Evolutionary conservation across 2,329 filamentous ascomycete species (phyloP).

Genomic region (Coniochaeta ligniaria): DNA sequence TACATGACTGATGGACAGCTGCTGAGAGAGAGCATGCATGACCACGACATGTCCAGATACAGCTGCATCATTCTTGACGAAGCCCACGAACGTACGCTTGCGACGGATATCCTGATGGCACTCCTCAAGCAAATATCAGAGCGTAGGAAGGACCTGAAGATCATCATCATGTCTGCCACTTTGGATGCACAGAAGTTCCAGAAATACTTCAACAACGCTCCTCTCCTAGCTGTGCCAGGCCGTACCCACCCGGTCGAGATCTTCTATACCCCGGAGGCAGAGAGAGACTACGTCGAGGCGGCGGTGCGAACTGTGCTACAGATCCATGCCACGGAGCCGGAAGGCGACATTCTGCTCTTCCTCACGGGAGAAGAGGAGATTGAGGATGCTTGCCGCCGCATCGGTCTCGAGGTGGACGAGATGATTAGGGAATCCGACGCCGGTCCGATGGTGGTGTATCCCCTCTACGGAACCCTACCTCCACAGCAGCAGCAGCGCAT

Average conservation of each 20-base stretch:
- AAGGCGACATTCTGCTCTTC: slow-evolving; percentile 91
- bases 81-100: slow-evolving; percentile 93
- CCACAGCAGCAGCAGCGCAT: slow-evolving; percentile 92
- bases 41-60: slow-evolving; percentile 85
- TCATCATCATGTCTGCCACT: slow-evolving; percentile 98
- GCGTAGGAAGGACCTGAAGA: slow-evolving; percentile 83
- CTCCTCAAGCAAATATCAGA: slow-evolving; percentile 83
- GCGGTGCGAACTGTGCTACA: slow-evolving; percentile 91
- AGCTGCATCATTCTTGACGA: slow-evolving; percentile 98
- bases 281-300: slow-evolving; percentile 94
- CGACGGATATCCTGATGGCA: slow-evolving; percentile 96
- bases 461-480: slow-evolving; percentile 88
- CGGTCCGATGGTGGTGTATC: slow-evolving; percentile 83
- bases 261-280: slow-evolving; percentile 94
- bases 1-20: slow-evolving; percentile 99
- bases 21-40: slow-evolving; percentile 91
- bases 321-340: slow-evolving; percentile 86
- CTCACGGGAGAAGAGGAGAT: slow-evolving; percentile 98
- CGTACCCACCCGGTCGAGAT: slow-evolving; percentile 96
- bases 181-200: slow-evolving; percentile 98
- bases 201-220: slow-evolving; percentile 91
- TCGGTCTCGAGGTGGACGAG: slow-evolving; percentile 83
- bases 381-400: slow-evolving; percentile 91
- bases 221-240: slow-evolving; percentile 86
- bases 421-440: slow-evolving; percentile 86